phyloP scores from a whole-genome alignment of 495 filamentous ascomycete genomes.

The Pyronema omphalodes region DNA sequence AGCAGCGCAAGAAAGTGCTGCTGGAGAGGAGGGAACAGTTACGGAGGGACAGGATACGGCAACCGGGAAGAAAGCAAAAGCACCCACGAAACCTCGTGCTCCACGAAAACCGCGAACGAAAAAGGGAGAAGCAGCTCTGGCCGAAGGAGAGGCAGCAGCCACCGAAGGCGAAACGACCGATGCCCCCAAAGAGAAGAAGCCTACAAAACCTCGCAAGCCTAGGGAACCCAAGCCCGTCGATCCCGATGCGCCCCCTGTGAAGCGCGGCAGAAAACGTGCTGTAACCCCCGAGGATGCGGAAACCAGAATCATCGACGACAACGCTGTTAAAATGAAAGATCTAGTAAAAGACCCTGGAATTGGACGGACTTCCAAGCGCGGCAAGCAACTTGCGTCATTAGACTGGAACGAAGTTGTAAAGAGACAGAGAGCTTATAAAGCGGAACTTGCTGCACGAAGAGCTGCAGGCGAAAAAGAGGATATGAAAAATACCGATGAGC shows the following conservation, averaged over 20 bases:
- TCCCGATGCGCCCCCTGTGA: constrained; percentile 3
- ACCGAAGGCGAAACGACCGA: constrained; percentile 12
- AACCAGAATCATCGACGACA: constrained; percentile 45
- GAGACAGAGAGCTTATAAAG: constrained; percentile 1
- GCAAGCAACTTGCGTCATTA: constrained; percentile 33
- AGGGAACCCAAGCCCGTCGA: constrained; percentile 11
- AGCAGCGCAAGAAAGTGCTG: background rate
- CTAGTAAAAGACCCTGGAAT: constrained; percentile 57
- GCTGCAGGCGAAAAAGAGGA: constrained; percentile 3
- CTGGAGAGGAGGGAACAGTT: background rate
- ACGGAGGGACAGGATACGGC: background rate
- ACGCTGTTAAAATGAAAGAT: constrained; percentile 62
- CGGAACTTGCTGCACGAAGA: background rate
- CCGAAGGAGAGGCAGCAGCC: constrained; percentile 4
- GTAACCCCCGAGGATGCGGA: constrained; percentile 58
- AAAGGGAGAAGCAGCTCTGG: background rate
- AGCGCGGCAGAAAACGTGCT: constrained; percentile 2
- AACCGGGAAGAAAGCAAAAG: background rate
- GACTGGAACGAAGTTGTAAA: constrained; percentile 9
- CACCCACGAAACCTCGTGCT: background rate
- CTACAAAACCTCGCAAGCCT: constrained; percentile 19
- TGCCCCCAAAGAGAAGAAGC: constrained; percentile 15
- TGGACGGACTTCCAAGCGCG: constrained; percentile 62
- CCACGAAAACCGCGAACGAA: background rate
- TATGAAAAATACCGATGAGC: constrained; percentile 11